Conservation (phyloP, 129 eudicot species). For the Cynara cardunculus region DNA sequence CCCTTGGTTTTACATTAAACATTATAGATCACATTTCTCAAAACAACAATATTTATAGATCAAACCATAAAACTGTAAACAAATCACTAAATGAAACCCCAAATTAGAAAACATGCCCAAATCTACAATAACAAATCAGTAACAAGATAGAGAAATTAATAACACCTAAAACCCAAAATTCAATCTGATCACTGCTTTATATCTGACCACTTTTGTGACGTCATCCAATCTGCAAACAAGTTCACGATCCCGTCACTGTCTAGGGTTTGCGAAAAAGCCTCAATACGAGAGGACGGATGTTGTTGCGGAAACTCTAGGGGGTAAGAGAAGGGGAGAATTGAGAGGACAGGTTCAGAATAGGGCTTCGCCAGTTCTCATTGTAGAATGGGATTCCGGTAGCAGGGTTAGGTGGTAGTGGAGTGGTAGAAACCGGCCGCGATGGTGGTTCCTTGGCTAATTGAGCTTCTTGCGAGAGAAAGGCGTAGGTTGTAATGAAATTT, state of each 20-base stretch:
- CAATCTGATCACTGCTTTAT: constrained; percentile 57
- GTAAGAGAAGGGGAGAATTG: constrained; percentile 21
- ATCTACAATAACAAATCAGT: too few species aligned
- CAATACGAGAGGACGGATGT: constrained; percentile 18
- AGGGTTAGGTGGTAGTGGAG: constrained; percentile 71
- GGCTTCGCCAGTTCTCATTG: constrained; percentile 68
- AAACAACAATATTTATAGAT: too few species aligned
- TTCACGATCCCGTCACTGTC: constrained; percentile 43
- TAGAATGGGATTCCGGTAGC: constrained; percentile 78
- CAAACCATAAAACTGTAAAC: too few species aligned
- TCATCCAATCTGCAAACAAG: constrained; percentile 62
- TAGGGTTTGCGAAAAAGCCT: constrained; percentile 35
- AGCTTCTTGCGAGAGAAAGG: constrained; percentile 60
- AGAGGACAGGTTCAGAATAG: constrained; percentile 23
- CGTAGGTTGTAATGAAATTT: constrained; percentile 60
- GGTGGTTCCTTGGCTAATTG: constrained; percentile 49
- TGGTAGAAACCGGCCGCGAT: constrained; percentile 24
- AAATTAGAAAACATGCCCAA: too few species aligned
- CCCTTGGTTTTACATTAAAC: too few species aligned
- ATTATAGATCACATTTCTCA: too few species aligned
- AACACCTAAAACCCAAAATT: constrained; percentile 73
- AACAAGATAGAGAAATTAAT: too few species aligned
- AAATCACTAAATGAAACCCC: too few species aligned
- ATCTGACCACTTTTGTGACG: constrained; percentile 53
- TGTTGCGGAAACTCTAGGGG: constrained; percentile 34